Evolutionary conservation across 805 yeast species (phyloP), one percentile per base, ranked within the genome.

Genomic region (Barnettozyma salicaria): DNA sequence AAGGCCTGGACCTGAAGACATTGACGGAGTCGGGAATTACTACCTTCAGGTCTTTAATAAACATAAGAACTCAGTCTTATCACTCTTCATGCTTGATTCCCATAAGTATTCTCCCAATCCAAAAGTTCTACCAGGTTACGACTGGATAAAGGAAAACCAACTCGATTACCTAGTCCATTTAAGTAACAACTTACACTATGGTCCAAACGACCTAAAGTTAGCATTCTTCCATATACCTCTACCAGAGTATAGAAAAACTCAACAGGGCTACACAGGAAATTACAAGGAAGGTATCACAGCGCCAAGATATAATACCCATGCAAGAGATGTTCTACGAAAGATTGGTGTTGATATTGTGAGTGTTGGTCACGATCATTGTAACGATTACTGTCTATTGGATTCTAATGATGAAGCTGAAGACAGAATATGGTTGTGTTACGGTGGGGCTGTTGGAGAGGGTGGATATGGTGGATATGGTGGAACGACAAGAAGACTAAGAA

Each of bases 321-420:
- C 82, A 35, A 64, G 87, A 36, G 61, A 69, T 7, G 61, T 73
- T 0, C 62, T 92, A 19, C 68, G 69, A 6, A 62, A 70, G n/a
- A 44, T 84, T 7, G 94, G 90, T 0, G 88, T 92, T 1, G 64
- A 73, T 21, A 86, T 85, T 0, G 74, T 78, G 0, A 68, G 81
- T 37, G 95, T 85, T 12, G 98, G 98, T 0, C 98, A 92, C 57
- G 98, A 92, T 53, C 98, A 92, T 58, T 84, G 87, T 49, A 92
- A 92, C 59, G 97, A 92, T 54, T 92, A 74, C 56, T 92, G 98
- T 60, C 60, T 85, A 41, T 60, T 68, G 35, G 82, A 83, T 46
- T 57, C 64, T 17, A 56, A 63, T n/a, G 49, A 53, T 2, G 41
- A 48, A 6, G 37, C 31, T 8, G 37, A 38, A 13, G 38, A 67